Percentiles rank a stretch among this genome's conserved stretches.
Evolutionary conservation across 805 yeast genomes (phyloP).

Genomic region (Sugiyamaella chiloensis): DNA sequence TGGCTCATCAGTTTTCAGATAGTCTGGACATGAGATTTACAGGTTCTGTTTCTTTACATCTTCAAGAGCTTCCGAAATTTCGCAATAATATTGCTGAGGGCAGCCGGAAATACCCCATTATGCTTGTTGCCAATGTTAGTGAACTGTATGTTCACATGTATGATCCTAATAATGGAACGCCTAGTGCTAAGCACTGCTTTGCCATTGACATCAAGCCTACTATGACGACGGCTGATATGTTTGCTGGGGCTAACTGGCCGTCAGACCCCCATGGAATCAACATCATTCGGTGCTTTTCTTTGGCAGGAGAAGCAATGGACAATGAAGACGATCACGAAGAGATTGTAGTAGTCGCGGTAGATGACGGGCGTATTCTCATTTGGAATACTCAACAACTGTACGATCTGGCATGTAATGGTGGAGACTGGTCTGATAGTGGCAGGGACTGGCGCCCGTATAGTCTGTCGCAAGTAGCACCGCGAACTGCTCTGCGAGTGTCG

Average conservation of each 20-base stretch:
- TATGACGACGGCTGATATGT: slow-evolving; percentile 40
- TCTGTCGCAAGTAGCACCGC: slow-evolving; percentile 23
- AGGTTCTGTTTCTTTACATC: slow-evolving; percentile 7
- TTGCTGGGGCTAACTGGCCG: slow-evolving; percentile 49
- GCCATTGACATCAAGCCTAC: slow-evolving; percentile 43
- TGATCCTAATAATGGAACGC: slow-evolving; percentile 14
- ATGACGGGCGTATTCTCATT: slow-evolving; percentile 51
- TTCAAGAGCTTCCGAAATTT: slow-evolving; percentile 9
- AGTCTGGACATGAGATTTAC: slow-evolving; percentile 6
- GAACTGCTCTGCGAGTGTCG: neutral
- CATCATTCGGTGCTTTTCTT: slow-evolving; percentile 35
- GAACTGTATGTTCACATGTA: slow-evolving; percentile 6
- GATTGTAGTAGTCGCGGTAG: slow-evolving; percentile 49
- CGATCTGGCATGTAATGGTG: slow-evolving; percentile 32
- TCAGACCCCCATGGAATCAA: slow-evolving; percentile 57
- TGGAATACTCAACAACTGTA: slow-evolving; percentile 32
- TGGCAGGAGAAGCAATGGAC: slow-evolving; percentile 38
- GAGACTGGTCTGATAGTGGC: slow-evolving; percentile 28
- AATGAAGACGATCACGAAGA: slow-evolving; percentile 40
- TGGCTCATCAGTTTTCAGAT: slow-evolving; percentile 9
- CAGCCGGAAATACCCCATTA: slow-evolving; percentile 10
- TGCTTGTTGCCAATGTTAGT: slow-evolving; percentile 11
- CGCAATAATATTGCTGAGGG: slow-evolving; percentile 13
- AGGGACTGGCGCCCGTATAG: slow-evolving; percentile 1
- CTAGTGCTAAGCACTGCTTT: slow-evolving; percentile 24